phyloP scores from a whole-genome alignment of 1,284 basidiomycete genomes.

The Singerocomus inundabilis region DNA sequence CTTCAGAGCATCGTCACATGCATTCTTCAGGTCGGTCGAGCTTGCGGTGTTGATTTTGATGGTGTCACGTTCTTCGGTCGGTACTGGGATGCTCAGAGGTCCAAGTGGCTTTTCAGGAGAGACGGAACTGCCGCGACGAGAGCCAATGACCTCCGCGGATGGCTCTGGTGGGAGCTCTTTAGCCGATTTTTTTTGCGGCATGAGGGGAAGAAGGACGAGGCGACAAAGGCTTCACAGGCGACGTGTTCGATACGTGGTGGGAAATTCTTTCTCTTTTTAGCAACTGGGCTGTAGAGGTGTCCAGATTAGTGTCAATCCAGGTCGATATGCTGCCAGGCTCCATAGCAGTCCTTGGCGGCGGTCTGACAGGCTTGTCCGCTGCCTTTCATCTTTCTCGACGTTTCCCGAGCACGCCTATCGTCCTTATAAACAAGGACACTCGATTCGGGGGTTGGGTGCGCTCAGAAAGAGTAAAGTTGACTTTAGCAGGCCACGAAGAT shows the following conservation, averaged over 20 bases:
- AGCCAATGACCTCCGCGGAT: conserved; percentile 5
- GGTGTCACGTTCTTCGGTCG: conserved; percentile 53
- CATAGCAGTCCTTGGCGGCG: conserved; percentile 78
- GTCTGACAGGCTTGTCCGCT: conserved; percentile 78
- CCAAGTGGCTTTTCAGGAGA: conserved; percentile 49
- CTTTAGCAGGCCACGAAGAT: conserved; percentile 31
- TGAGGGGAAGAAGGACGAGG: conserved; percentile 9
- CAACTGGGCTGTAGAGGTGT: not conserved
- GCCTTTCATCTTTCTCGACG: conserved; percentile 74
- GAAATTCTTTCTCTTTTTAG: conserved; percentile 19
- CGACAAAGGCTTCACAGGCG: conserved; percentile 8
- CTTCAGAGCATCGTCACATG: conserved; percentile 88
- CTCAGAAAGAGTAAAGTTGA: conserved; percentile 51
- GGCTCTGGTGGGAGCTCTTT: conserved; percentile 17
- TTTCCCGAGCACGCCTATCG: conserved; percentile 59
- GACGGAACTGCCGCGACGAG: conserved; percentile 34
- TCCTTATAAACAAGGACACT: conserved; percentile 65
- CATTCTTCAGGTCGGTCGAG: conserved; percentile 80
- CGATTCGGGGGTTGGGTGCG: conserved; percentile 84
- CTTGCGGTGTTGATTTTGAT: conserved; percentile 86
- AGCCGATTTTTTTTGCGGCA: conserved; percentile 22
- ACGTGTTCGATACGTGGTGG: conserved; percentile 29
- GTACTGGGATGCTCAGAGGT: conserved; percentile 49
- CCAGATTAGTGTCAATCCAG: not conserved
- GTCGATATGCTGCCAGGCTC: conserved; percentile 31